Conservation (phyloP, 768 basidiomycete species). For the Mycena albidolilacea region DNA sequence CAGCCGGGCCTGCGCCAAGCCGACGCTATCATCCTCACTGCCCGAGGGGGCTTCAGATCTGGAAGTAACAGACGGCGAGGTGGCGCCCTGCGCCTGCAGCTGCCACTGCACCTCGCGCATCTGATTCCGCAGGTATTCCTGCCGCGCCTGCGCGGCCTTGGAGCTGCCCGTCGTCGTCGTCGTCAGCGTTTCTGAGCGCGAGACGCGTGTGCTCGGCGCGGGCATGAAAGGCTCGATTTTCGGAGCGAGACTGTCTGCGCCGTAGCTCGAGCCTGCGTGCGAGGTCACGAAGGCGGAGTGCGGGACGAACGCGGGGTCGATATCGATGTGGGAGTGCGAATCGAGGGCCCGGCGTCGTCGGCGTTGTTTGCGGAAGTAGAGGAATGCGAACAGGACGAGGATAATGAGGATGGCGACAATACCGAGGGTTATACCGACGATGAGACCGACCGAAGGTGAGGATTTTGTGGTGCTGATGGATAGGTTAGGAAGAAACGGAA, state of each 20-base stretch:
- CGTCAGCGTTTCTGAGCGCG: neutral
- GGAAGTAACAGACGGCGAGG: neutral
- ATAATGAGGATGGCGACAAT: neutral
- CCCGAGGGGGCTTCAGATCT: neutral
- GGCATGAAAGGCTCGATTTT: constrained; percentile 12
- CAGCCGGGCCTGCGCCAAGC: neutral
- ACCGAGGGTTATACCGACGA: constrained; percentile 23
- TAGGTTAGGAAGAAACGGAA: neutral
- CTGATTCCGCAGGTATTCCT: constrained; percentile 30
- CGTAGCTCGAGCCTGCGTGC: neutral
- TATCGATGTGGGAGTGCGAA: neutral
- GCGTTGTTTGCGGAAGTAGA: constrained; percentile 3
- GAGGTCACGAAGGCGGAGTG: neutral
- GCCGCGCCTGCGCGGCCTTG: constrained; percentile 23
- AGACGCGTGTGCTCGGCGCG: neutral
- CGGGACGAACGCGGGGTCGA: constrained; percentile 6
- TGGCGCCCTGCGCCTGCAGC: constrained; percentile 1
- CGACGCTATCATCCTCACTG: neutral
- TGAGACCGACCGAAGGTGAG: constrained; percentile 25
- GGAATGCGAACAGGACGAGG: constrained; percentile 2
- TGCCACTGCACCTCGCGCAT: constrained; percentile 26
- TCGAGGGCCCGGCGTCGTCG: constrained; percentile 7
- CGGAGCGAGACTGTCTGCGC: neutral
- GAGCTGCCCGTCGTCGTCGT: constrained; percentile 13
- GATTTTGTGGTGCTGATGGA: constrained; percentile 6